These are phyloP conservation scores for Colletotrichum shisoi DNA, from an alignment of 2,329 filamentous ascomycete species.

Conservation along the genomic window DNA sequence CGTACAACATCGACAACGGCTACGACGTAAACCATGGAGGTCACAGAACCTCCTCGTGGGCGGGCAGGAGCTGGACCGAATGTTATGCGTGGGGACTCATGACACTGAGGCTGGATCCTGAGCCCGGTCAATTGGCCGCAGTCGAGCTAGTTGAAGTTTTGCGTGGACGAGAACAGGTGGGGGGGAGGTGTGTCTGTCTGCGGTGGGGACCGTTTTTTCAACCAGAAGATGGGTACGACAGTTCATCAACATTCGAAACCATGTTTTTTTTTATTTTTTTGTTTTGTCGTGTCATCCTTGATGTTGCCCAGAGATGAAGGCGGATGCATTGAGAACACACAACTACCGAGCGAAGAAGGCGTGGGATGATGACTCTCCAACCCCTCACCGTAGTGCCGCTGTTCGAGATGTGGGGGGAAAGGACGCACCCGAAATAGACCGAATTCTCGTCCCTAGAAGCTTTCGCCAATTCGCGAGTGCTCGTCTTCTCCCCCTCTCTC, in stretches of 20 bases:
- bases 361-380: background rate
- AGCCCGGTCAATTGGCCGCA: too few relatives aligned
- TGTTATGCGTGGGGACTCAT: too few relatives aligned
- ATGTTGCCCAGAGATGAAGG: background rate
- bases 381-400: background rate
- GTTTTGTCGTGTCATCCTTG: background rate
- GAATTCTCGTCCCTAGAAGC: too few relatives aligned
- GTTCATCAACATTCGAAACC: background rate
- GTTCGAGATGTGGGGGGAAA: background rate
- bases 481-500: background rate
- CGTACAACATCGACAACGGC: too few relatives aligned
- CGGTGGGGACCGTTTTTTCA: background rate
- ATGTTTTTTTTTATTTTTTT: background rate
- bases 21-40: background rate
- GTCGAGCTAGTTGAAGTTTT: background rate
- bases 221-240: background rate
- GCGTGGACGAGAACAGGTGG: background rate
- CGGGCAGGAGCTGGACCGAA: background rate
- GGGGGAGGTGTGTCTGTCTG: too few relatives aligned
- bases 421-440: background rate
- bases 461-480: background rate
- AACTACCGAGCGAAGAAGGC: too few relatives aligned
- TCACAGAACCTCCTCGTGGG: background rate
- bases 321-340: background rate
- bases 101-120: background rate